These are phyloP conservation scores for Pythium pyrilobum DNA, from an alignment of 352 stramenopile genomes.

Conservation along the genomic window DNA sequence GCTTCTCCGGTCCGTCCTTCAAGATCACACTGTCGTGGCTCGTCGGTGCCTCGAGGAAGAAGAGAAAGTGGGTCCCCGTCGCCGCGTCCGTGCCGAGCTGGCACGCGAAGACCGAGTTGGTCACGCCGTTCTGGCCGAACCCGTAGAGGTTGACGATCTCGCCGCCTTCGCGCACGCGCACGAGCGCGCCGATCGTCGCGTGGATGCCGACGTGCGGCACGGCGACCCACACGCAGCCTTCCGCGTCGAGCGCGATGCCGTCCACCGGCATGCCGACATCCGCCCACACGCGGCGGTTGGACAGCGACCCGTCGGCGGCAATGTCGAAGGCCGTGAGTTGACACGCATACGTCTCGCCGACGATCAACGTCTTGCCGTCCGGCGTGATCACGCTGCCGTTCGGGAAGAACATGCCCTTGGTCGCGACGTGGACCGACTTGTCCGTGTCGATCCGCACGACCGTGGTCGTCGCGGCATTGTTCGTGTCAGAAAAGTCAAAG, in stretches of 20 bases:
- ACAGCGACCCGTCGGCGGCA: constrained; percentile 33
- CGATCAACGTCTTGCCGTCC: constrained; percentile 67
- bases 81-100: constrained; percentile 45
- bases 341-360: constrained; percentile 53
- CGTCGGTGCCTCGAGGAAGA: constrained; percentile 47
- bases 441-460: constrained; percentile 55
- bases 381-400: constrained; percentile 68
- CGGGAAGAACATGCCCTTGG: constrained; percentile 59
- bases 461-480: constrained; percentile 33
- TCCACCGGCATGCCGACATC: constrained; percentile 40
- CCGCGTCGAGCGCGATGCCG: constrained; percentile 59
- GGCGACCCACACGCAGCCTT: constrained; percentile 60
- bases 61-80: constrained; percentile 45
- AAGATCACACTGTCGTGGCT: constrained; percentile 39
- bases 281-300: constrained; percentile 49
- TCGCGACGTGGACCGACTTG: constrained; percentile 36
- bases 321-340: constrained; percentile 64
- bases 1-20: constrained; percentile 26
- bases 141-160: constrained; percentile 48
- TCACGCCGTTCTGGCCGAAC: constrained; percentile 56
- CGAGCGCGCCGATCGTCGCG: constrained; percentile 35
- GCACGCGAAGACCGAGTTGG: constrained; percentile 49
- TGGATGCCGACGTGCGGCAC: constrained; percentile 50
- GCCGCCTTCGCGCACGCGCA: constrained; percentile 52
- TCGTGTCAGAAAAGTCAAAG: constrained; percentile 35